Base-by-base conservation (phyloP, 2,329 filamentous ascomycete genomes). In the Pestalotiopsis sp. region DNA sequence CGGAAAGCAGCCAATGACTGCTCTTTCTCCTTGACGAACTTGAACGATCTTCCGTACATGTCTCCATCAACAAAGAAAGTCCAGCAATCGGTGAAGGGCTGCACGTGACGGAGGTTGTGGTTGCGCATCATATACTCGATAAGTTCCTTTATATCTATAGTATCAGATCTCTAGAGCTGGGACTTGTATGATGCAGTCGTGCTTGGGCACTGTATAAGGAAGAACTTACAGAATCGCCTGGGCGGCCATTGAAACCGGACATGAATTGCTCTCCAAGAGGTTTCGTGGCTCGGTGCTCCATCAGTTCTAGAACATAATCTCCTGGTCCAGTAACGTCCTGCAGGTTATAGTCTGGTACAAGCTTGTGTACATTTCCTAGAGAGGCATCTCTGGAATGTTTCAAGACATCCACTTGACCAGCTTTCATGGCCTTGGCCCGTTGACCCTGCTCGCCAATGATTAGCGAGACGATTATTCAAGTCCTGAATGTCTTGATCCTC, bases 261-360 rank as follows among this genome's bases (percentile, higher is more conserved):
- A 38, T 6, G 66, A 82, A 83, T 68, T 84, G 81, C 1, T 81
- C 70, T 1, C 64, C 27, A 3, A 83, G 71, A 0, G 77, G 68
- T 0, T 66, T 78, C 0, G 78, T 81, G 45, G 80, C 79, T 6
- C 83, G 77, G 45, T 82, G 72, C 27, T 80, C 78, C 3, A 86
- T 69, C 5, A 82, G 70, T 13, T 80, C 73, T 1, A 85, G 74
- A 3, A 85, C 67, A 27, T 72, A 77, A n/a, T 83, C 76, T 0
- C 72, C 74, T 0, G 79, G 74, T 0, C 75, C 72, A 3, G 80
- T 71, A 2, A 85, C 73, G 27, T 86, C 82, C 7, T 73, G 76
- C 1, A 86, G 67, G 68, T 86, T 85, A 77, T 78, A 80, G 62
- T 86, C 85, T 0, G 83, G 82, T 0, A 81, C 71, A 2, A 84